A percentile compares a stretch with the other conserved stretches of the same genome.
Evolutionary conservation across 805 yeast genomes (phyloP).

Genomic region (Candida patagonica): DNA sequence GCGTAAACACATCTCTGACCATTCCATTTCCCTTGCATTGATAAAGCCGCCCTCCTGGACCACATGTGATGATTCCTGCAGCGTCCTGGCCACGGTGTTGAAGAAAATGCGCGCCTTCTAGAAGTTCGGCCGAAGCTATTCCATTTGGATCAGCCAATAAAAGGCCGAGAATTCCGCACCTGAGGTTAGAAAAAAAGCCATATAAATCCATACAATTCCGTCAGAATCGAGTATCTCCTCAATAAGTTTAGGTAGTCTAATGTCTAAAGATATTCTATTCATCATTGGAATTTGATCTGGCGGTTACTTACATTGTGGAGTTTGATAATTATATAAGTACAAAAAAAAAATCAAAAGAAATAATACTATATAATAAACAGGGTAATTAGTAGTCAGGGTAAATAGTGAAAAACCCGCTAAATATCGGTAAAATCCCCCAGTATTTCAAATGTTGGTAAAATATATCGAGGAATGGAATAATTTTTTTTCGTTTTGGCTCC

Average conservation of each 20-base stretch:
- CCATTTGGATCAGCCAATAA: constrained; percentile 65
- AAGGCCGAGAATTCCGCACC: constrained; percentile 95
- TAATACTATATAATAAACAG: too few species aligned
- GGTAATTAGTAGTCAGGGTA: too few species aligned
- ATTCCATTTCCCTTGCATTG: constrained; percentile 99
- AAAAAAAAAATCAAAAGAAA: too few species aligned
- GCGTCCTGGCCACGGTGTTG: constrained; percentile 99
- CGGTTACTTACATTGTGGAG: too few species aligned
- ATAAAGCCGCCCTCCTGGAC: constrained; percentile 82
- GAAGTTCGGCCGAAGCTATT: constrained; percentile 78
- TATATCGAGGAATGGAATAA: too few species aligned
- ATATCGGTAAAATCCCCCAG: too few species aligned
- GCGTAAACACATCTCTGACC: constrained; percentile 96
- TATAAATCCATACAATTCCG: neutral
- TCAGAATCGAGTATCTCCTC: neutral
- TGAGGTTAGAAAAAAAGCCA: constrained; percentile 22
- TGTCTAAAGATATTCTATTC: constrained; percentile 17
- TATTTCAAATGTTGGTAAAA: too few species aligned
- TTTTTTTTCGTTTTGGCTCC: too few species aligned
- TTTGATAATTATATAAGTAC: too few species aligned
- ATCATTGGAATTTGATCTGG: constrained; percentile 12
- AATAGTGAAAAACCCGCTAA: too few species aligned
- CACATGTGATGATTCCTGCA: constrained; percentile 97
- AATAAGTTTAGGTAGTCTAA: constrained; percentile 18
- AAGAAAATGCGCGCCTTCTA: constrained; percentile 84